Evolutionary conservation across 176 grass and related monocot genomes (phyloP).

Genomic region (Rhynchospora breviuscula): DNA sequence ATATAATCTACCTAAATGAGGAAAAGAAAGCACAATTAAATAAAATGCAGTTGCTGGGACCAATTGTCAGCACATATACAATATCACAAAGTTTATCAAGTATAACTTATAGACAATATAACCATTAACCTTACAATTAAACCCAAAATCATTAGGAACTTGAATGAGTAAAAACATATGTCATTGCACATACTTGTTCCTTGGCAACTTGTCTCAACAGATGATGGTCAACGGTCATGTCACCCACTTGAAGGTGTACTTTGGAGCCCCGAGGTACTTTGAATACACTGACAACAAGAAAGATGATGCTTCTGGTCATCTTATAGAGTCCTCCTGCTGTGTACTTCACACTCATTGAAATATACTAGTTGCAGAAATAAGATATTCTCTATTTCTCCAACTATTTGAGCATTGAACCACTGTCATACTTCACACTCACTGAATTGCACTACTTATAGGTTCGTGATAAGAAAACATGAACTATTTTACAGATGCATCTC

Average conservation of each 20-base stretch:
- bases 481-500: too few species aligned
- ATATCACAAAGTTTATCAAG: not conserved
- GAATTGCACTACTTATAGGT: too few species aligned
- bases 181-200: slow-evolving; percentile 15
- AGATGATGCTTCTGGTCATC: slow-evolving; percentile 19
- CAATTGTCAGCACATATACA: not conserved
- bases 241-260: slow-evolving; percentile 10
- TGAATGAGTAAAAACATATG: not conserved
- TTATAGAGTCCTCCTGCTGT: slow-evolving; percentile 36
- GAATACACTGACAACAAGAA: slow-evolving; percentile 31
- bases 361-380: too few species aligned
- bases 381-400: too few species aligned
- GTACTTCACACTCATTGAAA: slow-evolving; percentile 17
- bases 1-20: slow-evolving; percentile 55
- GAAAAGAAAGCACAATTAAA: not conserved
- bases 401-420: too few species aligned
- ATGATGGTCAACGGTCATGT: not conserved
- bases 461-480: too few species aligned
- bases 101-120: not conserved
- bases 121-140: not conserved
- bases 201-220: not conserved
- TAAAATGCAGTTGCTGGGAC: not conserved
- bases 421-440: too few species aligned
- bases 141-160: not conserved
- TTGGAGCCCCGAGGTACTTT: slow-evolving; percentile 29